These are phyloP conservation scores for Neurospora sp. DNA, from an alignment of 495 filamentous ascomycete species.

Conservation along the genomic window DNA sequence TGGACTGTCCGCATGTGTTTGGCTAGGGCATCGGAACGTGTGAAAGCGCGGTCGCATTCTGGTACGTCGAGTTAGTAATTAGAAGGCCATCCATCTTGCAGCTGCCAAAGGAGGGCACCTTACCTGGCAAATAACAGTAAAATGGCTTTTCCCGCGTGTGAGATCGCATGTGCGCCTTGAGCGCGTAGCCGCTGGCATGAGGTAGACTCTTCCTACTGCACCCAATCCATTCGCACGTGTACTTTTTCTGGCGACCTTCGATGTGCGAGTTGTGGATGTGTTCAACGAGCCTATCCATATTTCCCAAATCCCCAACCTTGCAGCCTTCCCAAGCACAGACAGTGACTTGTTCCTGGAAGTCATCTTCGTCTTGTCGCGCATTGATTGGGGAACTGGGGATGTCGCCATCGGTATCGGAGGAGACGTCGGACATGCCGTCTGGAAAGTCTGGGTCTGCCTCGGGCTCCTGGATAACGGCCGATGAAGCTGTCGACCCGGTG, in stretches of 20 bases:
- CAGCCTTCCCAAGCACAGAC: slow-evolving; percentile 86
- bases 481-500: slow-evolving; percentile 34
- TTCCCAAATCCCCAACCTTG: slow-evolving; percentile 62
- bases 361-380: slow-evolving; percentile 61
- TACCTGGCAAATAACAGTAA: slow-evolving; percentile 90
- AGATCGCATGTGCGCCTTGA: slow-evolving; percentile 94
- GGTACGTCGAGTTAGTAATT: neutral
- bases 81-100: neutral
- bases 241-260: slow-evolving; percentile 58
- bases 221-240: slow-evolving; percentile 90
- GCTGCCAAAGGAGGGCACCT: slow-evolving; percentile 4
- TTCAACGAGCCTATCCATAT: slow-evolving; percentile 88
- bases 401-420: slow-evolving; percentile 77
- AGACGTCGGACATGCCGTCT: slow-evolving; percentile 51
- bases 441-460: slow-evolving; percentile 29
- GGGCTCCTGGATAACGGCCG: slow-evolving; percentile 32
- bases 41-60: slow-evolving; percentile 98
- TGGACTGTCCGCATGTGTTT: slow-evolving; percentile 99
- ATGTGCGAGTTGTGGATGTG: slow-evolving; percentile 94
- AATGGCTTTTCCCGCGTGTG: slow-evolving; percentile 98
- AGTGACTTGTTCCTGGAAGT: slow-evolving; percentile 81
- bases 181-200: slow-evolving; percentile 89
- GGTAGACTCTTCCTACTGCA: slow-evolving; percentile 77
- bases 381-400: slow-evolving; percentile 61
- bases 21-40: slow-evolving; percentile 87